Evolutionary conservation across 116 monocot species (phyloP), one percentile per base, ranked within the genome.

Genomic region (Dioscorea cayenensis): DNA sequence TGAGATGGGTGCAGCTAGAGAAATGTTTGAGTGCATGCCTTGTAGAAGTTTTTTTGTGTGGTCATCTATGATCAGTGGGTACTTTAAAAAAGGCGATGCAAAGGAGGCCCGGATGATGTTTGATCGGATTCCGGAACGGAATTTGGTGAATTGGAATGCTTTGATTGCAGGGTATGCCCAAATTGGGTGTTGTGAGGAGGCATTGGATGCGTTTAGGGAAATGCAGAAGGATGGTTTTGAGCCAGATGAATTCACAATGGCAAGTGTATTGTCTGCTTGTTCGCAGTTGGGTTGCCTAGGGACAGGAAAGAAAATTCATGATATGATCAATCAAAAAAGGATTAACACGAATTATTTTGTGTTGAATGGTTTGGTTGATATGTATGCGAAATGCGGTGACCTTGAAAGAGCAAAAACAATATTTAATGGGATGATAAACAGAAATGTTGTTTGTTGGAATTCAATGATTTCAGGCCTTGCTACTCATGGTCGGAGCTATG

Each of bases 341-440:
- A 87, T 91, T n/a, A 73, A 64, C 28, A 64, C 37, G 32, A 84
- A 84, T 58, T 49, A 72, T 14, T 87, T 84, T 68, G 82, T 90
- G 43, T 13, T 75, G 23, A 87, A 85, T 76, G 85, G 87, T 14
- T 65, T 91, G 68, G 76, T 91, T 6, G 87, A 84, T 37, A 85
- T 91, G 91, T 91, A 84, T 69, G 82, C 84, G 25, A 91, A 87
- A 68, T 87, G 87, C n/a, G 87, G 91, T 14, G 87, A 91, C 60
- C 76, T 91, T 18, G 84, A 66, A 22, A 64, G 23, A 28, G 90
- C 84, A 11, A 71, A 23, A 49, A 49, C 28, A 23, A 78, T 87
- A 36, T 90, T 90, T 22, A 52, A 82, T 28, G 71, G 75, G 19
- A 80, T 81, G 85, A 52, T 1, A 5, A 28, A 37, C 19, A 80